phyloP scores from a whole-genome alignment of 805 yeast genomes.

The Myxozyma melibiosi region DNA sequence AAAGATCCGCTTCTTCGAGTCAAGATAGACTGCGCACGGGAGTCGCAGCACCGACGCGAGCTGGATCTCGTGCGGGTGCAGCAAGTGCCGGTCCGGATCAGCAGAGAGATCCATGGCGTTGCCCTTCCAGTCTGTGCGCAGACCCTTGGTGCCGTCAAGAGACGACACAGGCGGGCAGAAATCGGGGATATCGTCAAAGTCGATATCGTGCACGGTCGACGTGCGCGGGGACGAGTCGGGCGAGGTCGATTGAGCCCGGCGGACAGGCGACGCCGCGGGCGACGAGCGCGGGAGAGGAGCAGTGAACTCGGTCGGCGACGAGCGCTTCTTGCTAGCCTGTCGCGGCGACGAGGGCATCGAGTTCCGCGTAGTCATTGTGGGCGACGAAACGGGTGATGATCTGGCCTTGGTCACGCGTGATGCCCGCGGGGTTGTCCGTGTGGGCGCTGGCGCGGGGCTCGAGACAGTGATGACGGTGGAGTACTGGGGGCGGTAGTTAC shows the following conservation, averaged over 20 bases:
- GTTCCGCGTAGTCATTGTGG: slow-evolving; percentile 15
- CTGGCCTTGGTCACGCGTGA: slow-evolving; percentile 13
- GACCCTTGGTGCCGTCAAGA: slow-evolving; percentile 45
- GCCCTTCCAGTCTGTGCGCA: slow-evolving; percentile 96
- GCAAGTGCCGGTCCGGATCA: slow-evolving; percentile 70
- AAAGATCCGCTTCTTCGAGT: slow-evolving; percentile 80
- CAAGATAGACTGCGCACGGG: slow-evolving; percentile 79
- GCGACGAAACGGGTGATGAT: not conserved
- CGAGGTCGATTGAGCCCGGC: not conserved
- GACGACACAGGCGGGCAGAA: slow-evolving; percentile 35
- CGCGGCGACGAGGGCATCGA: slow-evolving; percentile 16
- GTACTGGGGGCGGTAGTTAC: slow-evolving; percentile 19
- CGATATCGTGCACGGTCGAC: slow-evolving; percentile 46
- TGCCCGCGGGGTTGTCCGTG: slow-evolving; percentile 11
- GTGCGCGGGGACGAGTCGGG: slow-evolving; percentile 23
- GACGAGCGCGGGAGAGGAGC: slow-evolving; percentile 5
- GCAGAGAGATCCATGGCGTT: slow-evolving; percentile 86
- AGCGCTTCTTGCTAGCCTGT: not conserved
- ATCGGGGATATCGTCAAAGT: slow-evolving; percentile 38
- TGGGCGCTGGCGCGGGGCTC: not conserved
- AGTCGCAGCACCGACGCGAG: slow-evolving; percentile 87
- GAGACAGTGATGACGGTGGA: slow-evolving; percentile 12
- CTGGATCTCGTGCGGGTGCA: slow-evolving; percentile 89
- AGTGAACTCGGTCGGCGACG: slow-evolving; percentile 18
- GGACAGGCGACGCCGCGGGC: slow-evolving; percentile 4